Evolutionary conservation across 129 eudicot species (phyloP), one percentile per base, ranked within the genome.

Genomic region (Scalesia atractyloides): DNA sequence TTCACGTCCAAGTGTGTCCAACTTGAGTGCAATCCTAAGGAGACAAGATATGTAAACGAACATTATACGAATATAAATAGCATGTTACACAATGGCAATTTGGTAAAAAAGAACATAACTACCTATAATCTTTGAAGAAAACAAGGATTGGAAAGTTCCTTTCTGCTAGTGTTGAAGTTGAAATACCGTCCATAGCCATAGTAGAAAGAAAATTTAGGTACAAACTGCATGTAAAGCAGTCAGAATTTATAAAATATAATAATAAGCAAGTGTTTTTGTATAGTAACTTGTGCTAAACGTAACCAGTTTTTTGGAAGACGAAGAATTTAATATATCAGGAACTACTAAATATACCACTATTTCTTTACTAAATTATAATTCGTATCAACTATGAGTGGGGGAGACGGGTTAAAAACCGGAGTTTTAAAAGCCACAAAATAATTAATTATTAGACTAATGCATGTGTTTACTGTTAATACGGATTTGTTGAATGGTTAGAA

Each of bases 1-100:
- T 63, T 91, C 97, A 33, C 56, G 19, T 1, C 95, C 97, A 56
- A 91, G 87, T 12, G 73, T 66, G 68, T 91, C 97, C 85, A 85
- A 18, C 68, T 85, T 88, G 68, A 87, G 89, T 9, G 85, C 81
- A 56, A 17, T 18, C 86, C 97, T 90, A 76, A 9, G 1, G 1
- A 51, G 26, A 14, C 3, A 49, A 1, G 52, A 15, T 0, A 46
- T 20, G 6, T 30, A 9, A 44, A 4, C 47, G 60, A 50, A 20
- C 51, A 11, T 41, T n/a, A n/a, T 24, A 24, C 1, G 30, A 15
- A 58, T 15, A 26, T 5, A 15, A n/a, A 11, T 24, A n/a, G 2
- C 43, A 41, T 3, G 47, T 7, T 16, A 7, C 18, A 49, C 26
- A 20, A 26, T 62, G 15, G 15, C 62, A 64, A 33, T 46, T 12